Evolutionary conservation across 225 moss, liverwort and hornwort species (phyloP).

Genomic region (Ulota crispa): DNA sequence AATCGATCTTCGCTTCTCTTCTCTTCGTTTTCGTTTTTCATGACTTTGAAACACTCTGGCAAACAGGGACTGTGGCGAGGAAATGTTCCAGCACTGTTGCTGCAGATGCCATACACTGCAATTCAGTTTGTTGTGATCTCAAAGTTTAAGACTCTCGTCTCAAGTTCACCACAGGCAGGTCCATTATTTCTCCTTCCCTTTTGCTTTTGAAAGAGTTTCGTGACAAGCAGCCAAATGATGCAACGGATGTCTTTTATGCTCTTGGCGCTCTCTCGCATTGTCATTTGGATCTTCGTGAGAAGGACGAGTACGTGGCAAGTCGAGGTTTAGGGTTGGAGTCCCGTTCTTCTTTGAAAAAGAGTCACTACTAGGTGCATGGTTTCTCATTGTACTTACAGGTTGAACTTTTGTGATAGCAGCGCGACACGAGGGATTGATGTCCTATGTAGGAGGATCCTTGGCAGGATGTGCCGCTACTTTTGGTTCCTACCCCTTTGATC

Average conservation of each 20-base stretch:
- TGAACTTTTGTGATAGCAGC: slow-evolving; percentile 34
- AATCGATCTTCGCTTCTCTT: not conserved
- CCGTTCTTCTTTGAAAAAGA: not conserved
- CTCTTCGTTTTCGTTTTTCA: not conserved
- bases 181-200: slow-evolving; percentile 33
- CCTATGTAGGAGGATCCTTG: slow-evolving; percentile 75
- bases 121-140: slow-evolving; percentile 91
- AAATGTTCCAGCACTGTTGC: slow-evolving; percentile 82
- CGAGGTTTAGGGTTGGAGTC: not conserved
- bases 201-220: slow-evolving; percentile 10
- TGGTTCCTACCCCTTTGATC: slow-evolving; percentile 93
- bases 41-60: slow-evolving; percentile 3
- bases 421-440: slow-evolving; percentile 49
- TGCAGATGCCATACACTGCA: slow-evolving; percentile 98
- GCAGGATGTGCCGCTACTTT: slow-evolving; percentile 86
- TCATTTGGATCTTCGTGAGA: not conserved
- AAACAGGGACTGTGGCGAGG: slow-evolving; percentile 93
- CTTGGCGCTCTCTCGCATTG: not conserved
- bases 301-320: not conserved
- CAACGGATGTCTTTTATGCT: not conserved
- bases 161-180: slow-evolving; percentile 73
- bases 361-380: not conserved
- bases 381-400: slow-evolving; percentile 25
- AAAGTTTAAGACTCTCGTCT: slow-evolving; percentile 64
- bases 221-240: not conserved